A percentile compares a stretch with the other conserved stretches of the same genome.
Evolutionary conservation across 352 stramenopile genomes (phyloP).

Genomic region (Pythium grandisporangium): DNA sequence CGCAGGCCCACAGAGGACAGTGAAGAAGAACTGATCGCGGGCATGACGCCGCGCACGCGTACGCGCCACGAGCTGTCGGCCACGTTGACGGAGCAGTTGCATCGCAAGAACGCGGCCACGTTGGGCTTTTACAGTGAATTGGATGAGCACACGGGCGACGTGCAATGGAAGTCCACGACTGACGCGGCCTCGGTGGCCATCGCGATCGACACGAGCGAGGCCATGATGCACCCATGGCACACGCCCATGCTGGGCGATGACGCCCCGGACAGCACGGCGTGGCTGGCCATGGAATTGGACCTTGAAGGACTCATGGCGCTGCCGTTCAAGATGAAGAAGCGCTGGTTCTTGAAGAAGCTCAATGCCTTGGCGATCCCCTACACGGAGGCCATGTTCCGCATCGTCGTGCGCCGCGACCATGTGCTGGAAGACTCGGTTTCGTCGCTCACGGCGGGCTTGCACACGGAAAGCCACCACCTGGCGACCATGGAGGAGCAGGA

Average conservation of each 20-base stretch:
- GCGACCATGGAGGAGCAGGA: no score
- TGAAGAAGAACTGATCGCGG: no score
- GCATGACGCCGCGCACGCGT: slow-evolving; percentile 16
- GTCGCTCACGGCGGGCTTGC: slow-evolving; percentile 26
- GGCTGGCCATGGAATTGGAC: no score
- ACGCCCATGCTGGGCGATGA: slow-evolving; percentile 3
- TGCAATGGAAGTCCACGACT: slow-evolving; percentile 16
- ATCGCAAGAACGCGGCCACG: slow-evolving; percentile 30
- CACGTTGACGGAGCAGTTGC: slow-evolving; percentile 24
- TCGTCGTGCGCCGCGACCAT: slow-evolving; percentile 38
- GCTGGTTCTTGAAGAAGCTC: slow-evolving; percentile 63
- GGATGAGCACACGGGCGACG: slow-evolving; percentile 11
- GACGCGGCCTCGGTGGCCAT: slow-evolving; percentile 12
- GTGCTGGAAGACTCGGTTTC: slow-evolving; percentile 64
- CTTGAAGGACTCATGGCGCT: slow-evolving; percentile 31
- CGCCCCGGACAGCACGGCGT: slow-evolving; percentile 2
- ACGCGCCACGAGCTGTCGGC: slow-evolving; percentile 11
- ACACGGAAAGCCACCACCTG: no score
- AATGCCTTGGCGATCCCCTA: slow-evolving; percentile 41
- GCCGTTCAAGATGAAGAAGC: slow-evolving; percentile 29
- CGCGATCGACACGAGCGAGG: slow-evolving; percentile 5
- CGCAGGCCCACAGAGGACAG: no score
- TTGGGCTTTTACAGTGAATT: slow-evolving; percentile 24
- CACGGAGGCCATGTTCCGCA: slow-evolving; percentile 47
- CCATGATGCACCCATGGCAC: neutral